Evolutionary conservation across 768 basidiomycete genomes (phyloP), one percentile per base, ranked within the genome.

Genomic region (Lyophyllum shimeji): DNA sequence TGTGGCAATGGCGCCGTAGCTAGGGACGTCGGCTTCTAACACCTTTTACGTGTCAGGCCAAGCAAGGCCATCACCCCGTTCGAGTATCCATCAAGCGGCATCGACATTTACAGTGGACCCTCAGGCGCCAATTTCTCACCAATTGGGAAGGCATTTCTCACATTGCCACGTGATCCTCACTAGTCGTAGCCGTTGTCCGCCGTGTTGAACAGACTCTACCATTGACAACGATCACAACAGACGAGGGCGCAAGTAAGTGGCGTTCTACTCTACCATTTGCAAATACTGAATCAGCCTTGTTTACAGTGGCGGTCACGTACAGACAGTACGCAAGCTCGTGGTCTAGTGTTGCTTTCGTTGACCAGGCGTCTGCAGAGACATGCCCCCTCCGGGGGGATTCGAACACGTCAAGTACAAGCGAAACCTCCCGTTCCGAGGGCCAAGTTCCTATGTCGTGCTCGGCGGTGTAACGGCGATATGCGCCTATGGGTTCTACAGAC

Each of bases 361-460:
- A 60, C 57, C 13, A 27, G n/a, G 47, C 45, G 56, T 63, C 53
- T 58, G 56, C 74, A 97, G 95, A 74, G 96, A 99, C 68, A 89
- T 99, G 86, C 96, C 96, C 64, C 96, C 96, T 40, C 63, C 85
- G 44, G 95, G 94, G 59, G 96, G 96, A 1, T 99, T 96, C 74
- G 94, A 92, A 68, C 75, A 88, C 25, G 75, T 99, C 75, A 88
- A 88, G 73, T 99, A 98, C 83, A 95, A 94, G 73, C 90, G 96
- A 63, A 96, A 95, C 73, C 83, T 98, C 46, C 95, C 96, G 45
- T 77, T 93, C 69, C 84, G 90, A 56, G 93, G 93, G 2, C 93
- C 93, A 51, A 84, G 92, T 31, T 94, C 93, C 21, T 77, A 87
- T 53, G 87, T 82, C 60, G 85, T 98, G 65, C 89, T 98, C 60